Evolutionary conservation across 2,329 filamentous ascomycete genomes (phyloP).

Genomic region (Microcyclospora pomicola): DNA sequence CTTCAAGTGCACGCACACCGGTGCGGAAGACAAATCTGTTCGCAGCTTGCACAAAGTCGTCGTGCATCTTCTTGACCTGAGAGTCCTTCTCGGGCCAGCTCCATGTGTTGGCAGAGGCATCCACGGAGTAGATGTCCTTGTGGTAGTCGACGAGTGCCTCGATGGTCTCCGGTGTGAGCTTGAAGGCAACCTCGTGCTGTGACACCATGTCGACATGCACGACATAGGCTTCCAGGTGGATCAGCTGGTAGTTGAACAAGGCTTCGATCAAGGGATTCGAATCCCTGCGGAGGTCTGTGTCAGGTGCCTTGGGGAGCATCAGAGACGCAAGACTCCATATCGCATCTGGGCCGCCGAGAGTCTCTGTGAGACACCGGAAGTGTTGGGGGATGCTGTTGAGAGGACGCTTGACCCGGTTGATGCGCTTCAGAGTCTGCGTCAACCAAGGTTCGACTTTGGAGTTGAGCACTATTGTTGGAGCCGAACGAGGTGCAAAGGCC

Average conservation of each 20-base stretch:
- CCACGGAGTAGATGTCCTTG: constrained; percentile 85
- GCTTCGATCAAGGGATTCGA: constrained; percentile 71
- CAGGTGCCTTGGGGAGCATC: constrained; percentile 82
- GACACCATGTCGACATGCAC: constrained; percentile 99
- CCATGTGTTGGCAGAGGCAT: constrained; percentile 78
- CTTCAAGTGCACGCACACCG: constrained; percentile 76
- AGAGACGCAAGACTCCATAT: constrained; percentile 91
- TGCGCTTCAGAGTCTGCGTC: constrained; percentile 89
- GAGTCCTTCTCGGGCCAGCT: constrained; percentile 94
- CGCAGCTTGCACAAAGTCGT: constrained; percentile 88
- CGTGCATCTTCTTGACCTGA: constrained; percentile 92
- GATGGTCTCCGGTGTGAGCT: constrained; percentile 90
- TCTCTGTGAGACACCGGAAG: constrained; percentile 89
- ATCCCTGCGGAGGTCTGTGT: constrained; percentile 71
- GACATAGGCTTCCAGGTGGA: constrained; percentile 93
- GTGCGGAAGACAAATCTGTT: constrained; percentile 96
- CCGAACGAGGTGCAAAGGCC: constrained; percentile 85
- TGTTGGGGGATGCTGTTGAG: constrained; percentile 95
- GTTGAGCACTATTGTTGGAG: constrained; percentile 86
- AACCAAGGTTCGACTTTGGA: constrained; percentile 93
- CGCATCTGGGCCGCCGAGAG: constrained; percentile 72
- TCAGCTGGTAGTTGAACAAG: constrained; percentile 80
- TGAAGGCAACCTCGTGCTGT: constrained; percentile 94
- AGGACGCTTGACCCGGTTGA: constrained; percentile 91
- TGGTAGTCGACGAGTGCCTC: constrained; percentile 88